Evolutionary conservation across 2,329 filamentous ascomycete genomes (phyloP).

Genomic region (Mycosphaerelloides madeirae): DNA sequence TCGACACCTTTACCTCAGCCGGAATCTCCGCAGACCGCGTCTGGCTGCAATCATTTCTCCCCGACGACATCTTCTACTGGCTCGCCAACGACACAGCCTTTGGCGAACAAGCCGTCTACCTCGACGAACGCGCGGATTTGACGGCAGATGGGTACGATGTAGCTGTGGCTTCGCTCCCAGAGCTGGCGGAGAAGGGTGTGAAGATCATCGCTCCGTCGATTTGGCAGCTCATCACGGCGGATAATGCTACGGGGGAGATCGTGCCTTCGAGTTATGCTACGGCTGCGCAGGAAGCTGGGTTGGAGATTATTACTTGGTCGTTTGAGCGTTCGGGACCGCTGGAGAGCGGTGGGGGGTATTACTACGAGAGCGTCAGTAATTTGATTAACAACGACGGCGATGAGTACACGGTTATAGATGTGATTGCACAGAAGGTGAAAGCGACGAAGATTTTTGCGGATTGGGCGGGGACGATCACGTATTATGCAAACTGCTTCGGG

Average conservation of each 20-base stretch:
- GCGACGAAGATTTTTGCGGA: conserved; percentile 62
- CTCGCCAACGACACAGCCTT: conserved; percentile 57
- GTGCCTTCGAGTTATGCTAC: conserved; percentile 60
- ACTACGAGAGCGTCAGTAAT: conserved; percentile 48
- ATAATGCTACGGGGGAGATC: conserved; percentile 48
- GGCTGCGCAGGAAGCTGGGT: conserved; percentile 55
- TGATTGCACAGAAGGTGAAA: conserved; percentile 57
- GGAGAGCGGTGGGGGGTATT: conserved; percentile 51
- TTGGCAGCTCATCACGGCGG: conserved; percentile 54
- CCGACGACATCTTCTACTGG: conserved; percentile 57
- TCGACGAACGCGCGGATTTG: conserved; percentile 57
- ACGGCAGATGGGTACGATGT: conserved; percentile 46
- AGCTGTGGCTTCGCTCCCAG: conserved; percentile 55
- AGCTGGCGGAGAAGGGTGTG: conserved; percentile 55
- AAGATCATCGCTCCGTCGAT: conserved; percentile 60
- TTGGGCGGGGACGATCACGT: conserved; percentile 65
- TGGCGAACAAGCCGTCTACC: conserved; percentile 58
- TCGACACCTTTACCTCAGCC: conserved; percentile 55
- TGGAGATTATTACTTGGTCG: conserved; percentile 65
- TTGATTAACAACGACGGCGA: conserved; percentile 60
- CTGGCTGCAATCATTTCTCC: conserved; percentile 61
- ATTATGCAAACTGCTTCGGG: conserved; percentile 67
- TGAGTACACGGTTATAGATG: conserved; percentile 61
- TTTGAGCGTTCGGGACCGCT: conserved; percentile 62
- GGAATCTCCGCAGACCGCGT: conserved; percentile 53